Evolutionary conservation across 352 stramenopile genomes (phyloP).

Genomic region (Pythium aquatile): DNA sequence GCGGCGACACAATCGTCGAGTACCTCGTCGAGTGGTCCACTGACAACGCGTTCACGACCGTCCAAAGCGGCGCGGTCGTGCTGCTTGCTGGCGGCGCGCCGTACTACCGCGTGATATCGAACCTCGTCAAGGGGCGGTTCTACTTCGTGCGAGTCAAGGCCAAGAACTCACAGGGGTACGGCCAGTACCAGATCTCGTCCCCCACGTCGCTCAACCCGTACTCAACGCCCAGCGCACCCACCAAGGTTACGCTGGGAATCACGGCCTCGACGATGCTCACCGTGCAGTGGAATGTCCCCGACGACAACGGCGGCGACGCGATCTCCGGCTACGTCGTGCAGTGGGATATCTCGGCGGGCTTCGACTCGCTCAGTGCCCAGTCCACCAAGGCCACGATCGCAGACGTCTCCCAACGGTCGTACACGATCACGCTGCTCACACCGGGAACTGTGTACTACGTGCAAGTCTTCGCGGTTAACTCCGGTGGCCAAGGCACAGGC

Average conservation of each 20-base stretch:
- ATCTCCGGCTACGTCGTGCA: constrained; percentile 91
- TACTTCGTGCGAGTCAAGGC: constrained; percentile 80
- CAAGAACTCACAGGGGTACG: constrained; percentile 68
- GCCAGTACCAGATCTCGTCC: constrained; percentile 83
- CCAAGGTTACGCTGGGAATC: constrained; percentile 69
- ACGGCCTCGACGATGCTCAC: constrained; percentile 91
- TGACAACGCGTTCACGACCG: constrained; percentile 61
- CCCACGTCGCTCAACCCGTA: constrained; percentile 91
- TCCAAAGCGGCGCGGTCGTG: constrained; percentile 38
- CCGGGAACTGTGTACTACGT: constrained; percentile 87
- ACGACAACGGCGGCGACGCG: constrained; percentile 86
- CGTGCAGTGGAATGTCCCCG: constrained; percentile 79
- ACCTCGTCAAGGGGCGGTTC: constrained; percentile 56
- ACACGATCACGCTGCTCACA: constrained; percentile 81
- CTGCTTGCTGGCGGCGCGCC: constrained; percentile 58
- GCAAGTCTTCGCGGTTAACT: constrained; percentile 83
- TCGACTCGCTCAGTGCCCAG: constrained; percentile 76
- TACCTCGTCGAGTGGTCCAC: constrained; percentile 94
- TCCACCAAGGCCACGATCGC: constrained; percentile 59
- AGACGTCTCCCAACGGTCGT: constrained; percentile 63
- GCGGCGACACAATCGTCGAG: constrained; percentile 83
- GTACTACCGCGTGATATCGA: constrained; percentile 55
- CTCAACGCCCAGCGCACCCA: constrained; percentile 86
- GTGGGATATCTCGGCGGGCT: constrained; percentile 89
- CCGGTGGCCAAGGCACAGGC: constrained; percentile 45